Percentiles rank a stretch among this genome's conserved stretches.
Evolutionary conservation across 768 basidiomycete species (phyloP).

Genomic region (Xanthoconium stramineum): DNA sequence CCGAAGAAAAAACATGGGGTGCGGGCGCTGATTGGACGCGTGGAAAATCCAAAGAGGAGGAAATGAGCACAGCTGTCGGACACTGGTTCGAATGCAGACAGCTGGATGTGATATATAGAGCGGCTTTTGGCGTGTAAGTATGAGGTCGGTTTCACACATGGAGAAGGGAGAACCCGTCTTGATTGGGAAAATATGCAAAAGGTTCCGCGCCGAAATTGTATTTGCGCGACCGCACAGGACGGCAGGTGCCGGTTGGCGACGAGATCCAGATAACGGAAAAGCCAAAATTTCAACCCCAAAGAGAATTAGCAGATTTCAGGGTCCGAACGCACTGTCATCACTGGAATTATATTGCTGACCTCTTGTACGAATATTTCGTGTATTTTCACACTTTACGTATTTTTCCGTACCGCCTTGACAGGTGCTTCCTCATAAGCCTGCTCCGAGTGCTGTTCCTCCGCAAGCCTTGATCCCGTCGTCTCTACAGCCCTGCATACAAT

Average conservation of each 20-base stretch:
- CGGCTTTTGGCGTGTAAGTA: slow-evolving; percentile 7
- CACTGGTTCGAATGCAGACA: slow-evolving; percentile 1
- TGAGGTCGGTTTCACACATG: slow-evolving; percentile 20
- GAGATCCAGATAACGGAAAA: slow-evolving; percentile 32
- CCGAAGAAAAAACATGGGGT: slow-evolving; percentile 16
- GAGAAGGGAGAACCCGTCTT: slow-evolving; percentile 5
- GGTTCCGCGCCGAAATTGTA: slow-evolving; percentile 32
- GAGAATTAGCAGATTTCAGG: slow-evolving; percentile 31
- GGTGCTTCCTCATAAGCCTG: slow-evolving; percentile 34
- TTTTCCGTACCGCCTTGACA: slow-evolving; percentile 36
- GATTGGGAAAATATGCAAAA: slow-evolving; percentile 16
- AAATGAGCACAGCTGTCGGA: neutral
- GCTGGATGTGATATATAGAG: slow-evolving; percentile 11
- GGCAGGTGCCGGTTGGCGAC: slow-evolving; percentile 30
- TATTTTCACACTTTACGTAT: slow-evolving; percentile 34
- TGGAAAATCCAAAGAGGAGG: neutral
- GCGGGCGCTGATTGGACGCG: slow-evolving; percentile 6
- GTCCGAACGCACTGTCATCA: slow-evolving; percentile 29
- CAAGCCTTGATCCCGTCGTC: slow-evolving; percentile 25
- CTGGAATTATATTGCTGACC: slow-evolving; percentile 25
- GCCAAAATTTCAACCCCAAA: slow-evolving; percentile 31
- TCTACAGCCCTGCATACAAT: slow-evolving; percentile 30
- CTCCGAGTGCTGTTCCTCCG: slow-evolving; percentile 23
- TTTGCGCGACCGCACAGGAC: slow-evolving; percentile 25
- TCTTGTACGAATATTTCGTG: slow-evolving; percentile 19